phyloP scores from a whole-genome alignment of 2,329 filamentous ascomycete genomes.

The Cercospora janseana region DNA sequence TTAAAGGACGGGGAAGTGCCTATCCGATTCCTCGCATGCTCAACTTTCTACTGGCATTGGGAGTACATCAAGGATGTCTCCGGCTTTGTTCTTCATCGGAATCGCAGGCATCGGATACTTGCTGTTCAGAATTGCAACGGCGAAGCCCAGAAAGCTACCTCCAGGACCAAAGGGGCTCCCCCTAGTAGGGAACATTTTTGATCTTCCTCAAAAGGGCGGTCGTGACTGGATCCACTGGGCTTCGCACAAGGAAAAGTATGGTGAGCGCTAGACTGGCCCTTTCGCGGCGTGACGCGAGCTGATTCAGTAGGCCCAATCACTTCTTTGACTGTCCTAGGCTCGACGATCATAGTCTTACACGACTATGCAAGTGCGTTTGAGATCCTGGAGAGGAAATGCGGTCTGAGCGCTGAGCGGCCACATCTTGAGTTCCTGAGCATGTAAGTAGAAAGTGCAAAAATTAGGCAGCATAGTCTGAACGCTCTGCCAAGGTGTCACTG shows the following conservation, averaged over 20 bases:
- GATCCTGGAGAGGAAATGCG: conserved; percentile 41
- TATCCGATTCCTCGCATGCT: neutral
- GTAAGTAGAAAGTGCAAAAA: conserved; percentile 11
- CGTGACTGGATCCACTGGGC: conserved; percentile 46
- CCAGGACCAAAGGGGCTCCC: conserved; percentile 28
- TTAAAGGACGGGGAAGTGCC: conserved; percentile 1
- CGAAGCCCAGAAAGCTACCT: conserved; percentile 18
- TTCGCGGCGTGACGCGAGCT: neutral
- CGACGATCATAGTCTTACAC: conserved; percentile 46
- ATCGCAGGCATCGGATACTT: neutral
- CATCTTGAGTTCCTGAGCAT: conserved; percentile 24
- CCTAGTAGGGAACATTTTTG: conserved; percentile 28
- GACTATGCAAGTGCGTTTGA: conserved; percentile 40
- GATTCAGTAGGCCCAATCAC: conserved; percentile 31
- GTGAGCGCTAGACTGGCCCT: neutral
- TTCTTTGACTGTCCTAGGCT: conserved; percentile 45
- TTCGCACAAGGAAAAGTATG: conserved; percentile 40
- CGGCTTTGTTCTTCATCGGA: neutral
- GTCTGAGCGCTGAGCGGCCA: conserved; percentile 41
- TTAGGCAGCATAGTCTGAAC: conserved; percentile 1
- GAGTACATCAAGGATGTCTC: neutral
- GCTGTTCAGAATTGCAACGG: neutral
- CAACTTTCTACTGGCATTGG: neutral
- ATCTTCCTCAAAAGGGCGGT: conserved; percentile 29
- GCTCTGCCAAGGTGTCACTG: conserved; percentile 35